These are phyloP conservation scores for Poronia punctata DNA, from an alignment of 495 filamentous ascomycete species.

Conservation along the genomic window DNA sequence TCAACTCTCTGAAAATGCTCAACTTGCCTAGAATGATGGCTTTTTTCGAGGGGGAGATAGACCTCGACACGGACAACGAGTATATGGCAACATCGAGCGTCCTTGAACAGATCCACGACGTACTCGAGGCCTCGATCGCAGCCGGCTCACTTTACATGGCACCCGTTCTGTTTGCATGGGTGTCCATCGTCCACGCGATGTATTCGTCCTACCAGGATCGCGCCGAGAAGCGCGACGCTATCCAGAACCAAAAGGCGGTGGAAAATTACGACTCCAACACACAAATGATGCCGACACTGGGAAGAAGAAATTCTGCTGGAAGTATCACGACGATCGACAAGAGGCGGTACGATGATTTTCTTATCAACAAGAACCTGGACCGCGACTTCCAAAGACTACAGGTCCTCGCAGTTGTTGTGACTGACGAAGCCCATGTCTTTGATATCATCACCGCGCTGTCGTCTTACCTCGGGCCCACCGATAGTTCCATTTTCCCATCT, in stretches of 20 bases:
- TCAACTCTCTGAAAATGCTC: constrained; percentile 67
- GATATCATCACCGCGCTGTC: constrained; percentile 55
- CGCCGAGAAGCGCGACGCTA: constrained; percentile 52
- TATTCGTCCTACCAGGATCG: constrained; percentile 50
- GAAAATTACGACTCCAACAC: constrained; percentile 43
- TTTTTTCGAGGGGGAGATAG: constrained; percentile 34
- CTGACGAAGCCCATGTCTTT: constrained; percentile 52
- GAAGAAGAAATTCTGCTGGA: constrained; percentile 41
- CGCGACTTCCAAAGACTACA: constrained; percentile 32
- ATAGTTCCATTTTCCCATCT: constrained; percentile 38
- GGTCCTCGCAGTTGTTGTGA: constrained; percentile 40
- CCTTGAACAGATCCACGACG: constrained; percentile 57
- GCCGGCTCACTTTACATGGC: constrained; percentile 44
- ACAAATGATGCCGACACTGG: constrained; percentile 24
- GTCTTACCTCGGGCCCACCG: constrained; percentile 35
- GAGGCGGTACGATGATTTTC: constrained; percentile 41
- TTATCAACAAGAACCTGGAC: constrained; percentile 32
- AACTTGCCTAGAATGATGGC: constrained; percentile 51
- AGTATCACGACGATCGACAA: constrained; percentile 45
- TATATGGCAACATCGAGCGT: constrained; percentile 59
- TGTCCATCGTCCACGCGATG: constrained; percentile 63
- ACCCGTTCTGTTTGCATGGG: constrained; percentile 71
- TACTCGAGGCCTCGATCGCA: constrained; percentile 46
- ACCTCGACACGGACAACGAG: constrained; percentile 34
- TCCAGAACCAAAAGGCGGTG: constrained; percentile 56